Conservation (phyloP, 1,139 yeast species). For the Pichia cactophila region DNA sequence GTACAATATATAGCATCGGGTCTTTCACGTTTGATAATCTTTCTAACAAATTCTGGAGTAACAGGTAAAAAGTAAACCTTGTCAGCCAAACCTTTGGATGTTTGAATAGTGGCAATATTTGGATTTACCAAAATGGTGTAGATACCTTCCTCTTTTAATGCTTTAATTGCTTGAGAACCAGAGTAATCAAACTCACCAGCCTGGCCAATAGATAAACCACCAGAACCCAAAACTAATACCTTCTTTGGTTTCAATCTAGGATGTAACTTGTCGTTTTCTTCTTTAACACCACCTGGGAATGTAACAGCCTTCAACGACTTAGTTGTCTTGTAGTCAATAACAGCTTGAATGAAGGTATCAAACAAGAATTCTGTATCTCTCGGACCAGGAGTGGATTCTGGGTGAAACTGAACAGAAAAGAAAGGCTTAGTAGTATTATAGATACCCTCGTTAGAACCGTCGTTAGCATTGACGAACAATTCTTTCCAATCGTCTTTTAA, state of each 20-base stretch:
- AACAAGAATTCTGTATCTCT: conserved; percentile 97
- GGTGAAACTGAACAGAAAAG: conserved; percentile 99
- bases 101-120: conserved; percentile 96
- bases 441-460: conserved; percentile 97
- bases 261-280: conserved; percentile 63
- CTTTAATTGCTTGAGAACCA: conserved; percentile 84
- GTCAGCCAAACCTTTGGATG: conserved; percentile 96
- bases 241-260: conserved; percentile 84
- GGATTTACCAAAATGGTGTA: conserved; percentile 94
- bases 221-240: conserved; percentile 94
- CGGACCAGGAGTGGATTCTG: conserved; percentile 99
- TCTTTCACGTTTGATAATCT: conserved; percentile 87
- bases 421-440: conserved; percentile 81
- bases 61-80: conserved; percentile 96
- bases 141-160: conserved; percentile 94
- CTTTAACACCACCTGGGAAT: conserved; percentile 84
- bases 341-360: conserved; percentile 84
- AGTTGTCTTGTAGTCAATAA: conserved; percentile 52
- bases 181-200: conserved; percentile 99
- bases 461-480: conserved; percentile 91
- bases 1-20: conserved; percentile 97
- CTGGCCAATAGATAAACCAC: conserved; percentile 98
- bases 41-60: conserved; percentile 90
- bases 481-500: conserved; percentile 84
- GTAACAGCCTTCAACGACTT: conserved; percentile 57